phyloP scores from a whole-genome alignment of 345 rosid genomes.

The Bruguiera parviflora region DNA sequence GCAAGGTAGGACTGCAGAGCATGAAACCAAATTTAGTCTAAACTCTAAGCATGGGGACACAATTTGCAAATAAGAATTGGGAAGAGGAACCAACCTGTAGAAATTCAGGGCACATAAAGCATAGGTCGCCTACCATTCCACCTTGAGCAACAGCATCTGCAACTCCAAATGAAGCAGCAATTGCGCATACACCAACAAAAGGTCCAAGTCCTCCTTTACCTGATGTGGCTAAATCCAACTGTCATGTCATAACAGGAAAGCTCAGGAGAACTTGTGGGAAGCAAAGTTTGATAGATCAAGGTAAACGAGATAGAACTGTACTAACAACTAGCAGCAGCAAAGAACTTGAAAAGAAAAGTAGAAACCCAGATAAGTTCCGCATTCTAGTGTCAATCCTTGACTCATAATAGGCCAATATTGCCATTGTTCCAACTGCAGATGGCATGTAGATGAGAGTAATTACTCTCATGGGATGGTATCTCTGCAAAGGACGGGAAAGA shows the following conservation, averaged over 20 bases:
- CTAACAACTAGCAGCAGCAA: conserved; percentile 63
- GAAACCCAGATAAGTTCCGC: conserved; percentile 64
- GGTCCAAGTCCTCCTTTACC: conserved; percentile 73
- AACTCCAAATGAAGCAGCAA: conserved; percentile 63
- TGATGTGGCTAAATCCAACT: conserved; percentile 71
- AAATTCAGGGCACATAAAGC: conserved; percentile 84
- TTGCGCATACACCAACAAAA: conserved; percentile 52
- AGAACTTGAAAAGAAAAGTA: conserved; percentile 54
- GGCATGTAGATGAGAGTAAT: conserved; percentile 81
- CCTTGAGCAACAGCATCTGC: conserved; percentile 89
- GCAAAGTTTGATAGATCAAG: no score
- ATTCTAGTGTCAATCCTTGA: conserved; percentile 61
- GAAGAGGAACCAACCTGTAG: conserved; percentile 49
- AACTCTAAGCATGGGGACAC: not conserved
- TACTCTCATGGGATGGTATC: conserved; percentile 85
- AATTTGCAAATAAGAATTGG: not conserved
- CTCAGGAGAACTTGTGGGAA: conserved; percentile 43
- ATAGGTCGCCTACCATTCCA: conserved; percentile 85
- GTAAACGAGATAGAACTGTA: not conserved
- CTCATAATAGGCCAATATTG: conserved; percentile 60
- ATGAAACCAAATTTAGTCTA: not conserved
- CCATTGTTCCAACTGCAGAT: conserved; percentile 62
- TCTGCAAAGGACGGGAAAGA: conserved; percentile 31
- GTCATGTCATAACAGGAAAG: not conserved
- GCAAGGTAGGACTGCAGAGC: conserved; percentile 64